These are phyloP conservation scores for Silene noctiflora DNA, from an alignment of 179 eudicot species.

Conservation along the genomic window DNA sequence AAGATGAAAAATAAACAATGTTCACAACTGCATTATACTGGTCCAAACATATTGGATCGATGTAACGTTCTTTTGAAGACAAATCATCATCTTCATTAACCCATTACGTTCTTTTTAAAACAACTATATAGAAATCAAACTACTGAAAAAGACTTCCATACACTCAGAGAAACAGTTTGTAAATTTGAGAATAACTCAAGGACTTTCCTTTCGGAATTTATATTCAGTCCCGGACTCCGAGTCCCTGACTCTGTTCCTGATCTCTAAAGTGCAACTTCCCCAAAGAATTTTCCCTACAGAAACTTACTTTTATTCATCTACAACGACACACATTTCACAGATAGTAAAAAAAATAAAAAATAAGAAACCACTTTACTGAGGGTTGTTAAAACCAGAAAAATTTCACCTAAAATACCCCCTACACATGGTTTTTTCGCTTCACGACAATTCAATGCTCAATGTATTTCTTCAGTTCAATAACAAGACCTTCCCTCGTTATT, in stretches of 20 bases:
- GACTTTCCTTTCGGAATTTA: too few species aligned
- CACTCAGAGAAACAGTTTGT: neutral
- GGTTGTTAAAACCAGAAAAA: neutral
- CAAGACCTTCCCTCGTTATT: neutral
- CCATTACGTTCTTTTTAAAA: neutral
- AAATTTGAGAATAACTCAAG: neutral
- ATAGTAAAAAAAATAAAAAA: neutral
- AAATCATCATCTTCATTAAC: neutral
- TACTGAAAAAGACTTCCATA: neutral
- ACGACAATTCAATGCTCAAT: neutral
- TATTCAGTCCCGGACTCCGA: too few species aligned
- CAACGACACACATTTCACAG: too few species aligned
- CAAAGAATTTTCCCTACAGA: neutral
- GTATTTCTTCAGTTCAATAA: neutral
- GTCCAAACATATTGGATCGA: neutral
- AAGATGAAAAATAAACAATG: neutral
- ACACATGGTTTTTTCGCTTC: neutral
- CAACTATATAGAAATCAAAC: neutral
- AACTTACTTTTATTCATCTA: neutral
- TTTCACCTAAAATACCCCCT: neutral
- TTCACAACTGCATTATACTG: neutral
- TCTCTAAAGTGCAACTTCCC: too few species aligned
- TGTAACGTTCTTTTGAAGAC: neutral
- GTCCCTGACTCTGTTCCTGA: too few species aligned
- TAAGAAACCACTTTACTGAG: neutral